These are phyloP conservation scores for Cordyceps javanica DNA, from an alignment of 2,329 filamentous ascomycete genomes.

Conservation along the genomic window DNA sequence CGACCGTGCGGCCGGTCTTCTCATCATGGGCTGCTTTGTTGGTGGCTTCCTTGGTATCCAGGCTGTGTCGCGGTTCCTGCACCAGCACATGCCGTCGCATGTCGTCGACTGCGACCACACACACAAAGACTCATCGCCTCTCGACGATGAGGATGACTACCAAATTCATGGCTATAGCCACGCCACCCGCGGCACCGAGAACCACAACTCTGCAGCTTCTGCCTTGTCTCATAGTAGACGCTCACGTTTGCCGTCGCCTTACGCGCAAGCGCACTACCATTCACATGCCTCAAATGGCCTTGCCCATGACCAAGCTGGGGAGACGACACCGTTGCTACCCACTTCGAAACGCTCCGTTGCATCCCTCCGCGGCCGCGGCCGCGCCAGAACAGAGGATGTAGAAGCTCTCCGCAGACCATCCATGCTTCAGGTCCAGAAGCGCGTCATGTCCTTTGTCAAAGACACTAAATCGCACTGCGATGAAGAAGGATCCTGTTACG, in stretches of 20 bases:
- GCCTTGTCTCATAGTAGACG: conserved; percentile 16
- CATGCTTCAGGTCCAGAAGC: conserved; percentile 47
- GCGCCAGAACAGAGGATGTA: conserved; percentile 23
- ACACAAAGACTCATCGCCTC: conserved; percentile 49
- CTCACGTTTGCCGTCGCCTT: conserved; percentile 23
- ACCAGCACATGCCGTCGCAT: conserved; percentile 69
- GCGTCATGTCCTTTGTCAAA: conserved; percentile 59
- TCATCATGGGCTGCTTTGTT: conserved; percentile 64
- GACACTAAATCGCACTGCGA: conserved; percentile 60
- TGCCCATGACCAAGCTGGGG: conserved; percentile 22
- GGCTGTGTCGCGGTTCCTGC: conserved; percentile 63
- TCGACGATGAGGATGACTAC: conserved; percentile 17
- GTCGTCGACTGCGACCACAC: conserved; percentile 75
- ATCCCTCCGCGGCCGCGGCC: conserved; percentile 15
- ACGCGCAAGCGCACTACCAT: conserved; percentile 14
- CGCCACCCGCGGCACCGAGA: background rate
- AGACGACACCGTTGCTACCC: conserved; percentile 45
- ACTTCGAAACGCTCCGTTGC: conserved; percentile 21
- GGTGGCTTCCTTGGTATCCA: conserved; percentile 72
- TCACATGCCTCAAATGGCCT: conserved; percentile 19
- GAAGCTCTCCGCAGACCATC: conserved; percentile 41
- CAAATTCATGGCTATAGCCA: conserved; percentile 2
- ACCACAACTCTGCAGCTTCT: background rate
- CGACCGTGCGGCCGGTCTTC: conserved; percentile 59
- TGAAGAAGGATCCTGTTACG: conserved; percentile 54